A percentile compares a stretch with the other conserved stretches of the same genome.
phyloP scores from a whole-genome alignment of 2,329 filamentous ascomycete genomes.

The Botrytis fabae region DNA sequence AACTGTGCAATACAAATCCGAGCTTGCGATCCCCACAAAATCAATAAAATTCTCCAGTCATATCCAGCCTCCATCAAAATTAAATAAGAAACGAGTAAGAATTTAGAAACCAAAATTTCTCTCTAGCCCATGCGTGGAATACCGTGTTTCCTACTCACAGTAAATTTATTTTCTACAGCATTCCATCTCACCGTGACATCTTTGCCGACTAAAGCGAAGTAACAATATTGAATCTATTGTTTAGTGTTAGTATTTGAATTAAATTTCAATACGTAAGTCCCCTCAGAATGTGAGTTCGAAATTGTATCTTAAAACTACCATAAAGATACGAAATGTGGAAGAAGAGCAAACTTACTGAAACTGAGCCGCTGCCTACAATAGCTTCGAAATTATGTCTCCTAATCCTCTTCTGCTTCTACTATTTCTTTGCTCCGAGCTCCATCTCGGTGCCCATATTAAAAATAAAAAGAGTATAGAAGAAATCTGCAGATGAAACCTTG shows the following conservation, averaged over 20 bases:
- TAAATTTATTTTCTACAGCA: neutral
- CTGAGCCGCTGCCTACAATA: neutral
- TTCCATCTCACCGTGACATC: neutral
- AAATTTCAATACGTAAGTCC: neutral
- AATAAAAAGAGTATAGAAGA: neutral
- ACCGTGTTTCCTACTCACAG: neutral
- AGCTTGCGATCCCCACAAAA: neutral
- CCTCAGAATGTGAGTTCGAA: too few species aligned
- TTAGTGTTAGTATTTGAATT: neutral
- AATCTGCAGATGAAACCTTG: neutral
- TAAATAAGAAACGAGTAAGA: neutral
- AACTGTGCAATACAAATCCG: neutral
- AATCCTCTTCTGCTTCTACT: neutral
- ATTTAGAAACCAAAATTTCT: neutral
- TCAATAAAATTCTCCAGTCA: neutral
- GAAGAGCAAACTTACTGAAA: neutral
- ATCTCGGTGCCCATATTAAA: neutral
- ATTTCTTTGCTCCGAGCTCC: neutral
- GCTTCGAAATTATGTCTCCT: neutral
- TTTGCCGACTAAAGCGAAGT: neutral
- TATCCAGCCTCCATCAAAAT: neutral
- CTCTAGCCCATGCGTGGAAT: neutral
- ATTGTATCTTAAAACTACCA: neutral
- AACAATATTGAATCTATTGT: neutral
- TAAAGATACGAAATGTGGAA: neutral